Base-by-base conservation (phyloP, 1,139 yeast species). In the Candida gigantensis region DNA sequence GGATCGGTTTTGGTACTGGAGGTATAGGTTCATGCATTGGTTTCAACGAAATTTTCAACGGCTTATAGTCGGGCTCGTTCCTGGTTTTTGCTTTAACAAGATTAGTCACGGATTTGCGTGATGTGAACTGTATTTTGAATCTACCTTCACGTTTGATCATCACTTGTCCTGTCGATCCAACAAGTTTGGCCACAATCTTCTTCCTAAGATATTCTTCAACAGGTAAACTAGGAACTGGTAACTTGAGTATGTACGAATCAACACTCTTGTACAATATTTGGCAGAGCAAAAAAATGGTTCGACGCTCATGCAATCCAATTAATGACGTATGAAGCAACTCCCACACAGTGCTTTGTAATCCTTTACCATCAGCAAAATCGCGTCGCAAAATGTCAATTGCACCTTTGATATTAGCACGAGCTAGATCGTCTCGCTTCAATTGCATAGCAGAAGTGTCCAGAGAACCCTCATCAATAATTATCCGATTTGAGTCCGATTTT, bases 341-440 rank as follows among this genome's bases (percentile, higher is more conserved):
- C 96, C 97, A 89, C 5, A 92, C 51, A 6, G 74, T 72, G 5
- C 56, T 52, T 39, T 73, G 73, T 27, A 92, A 63, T 0, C 88
- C 85, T 31, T 60, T 57, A n/a, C 86, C 86, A n/a, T 70, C 60
- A 4, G 80, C 69, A 46, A 82, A 79, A 40, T 81, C 84, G 33
- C 83, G 68, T 39, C 95, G 69, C 11, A 89, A 59, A 6, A 85
- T 56, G 24, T 79, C 81, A 19, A 87, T 72, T 0, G 92, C 79
- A 9, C 89, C 89, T 28, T 66, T 65, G 7, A 83, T 54, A 0
- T 83, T 69, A 1, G 69, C 72, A 39, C 73, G 54, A 1, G 75
- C 73, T 38, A 60, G 54, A 1, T 54, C 53, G 41, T 71, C 60
- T 57, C 75, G 68, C 49, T 83, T 72, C 1, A 71, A 50, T 29